phyloP scores from a whole-genome alignment of 352 stramenopile genomes.

The Phytophthora fragariae region DNA sequence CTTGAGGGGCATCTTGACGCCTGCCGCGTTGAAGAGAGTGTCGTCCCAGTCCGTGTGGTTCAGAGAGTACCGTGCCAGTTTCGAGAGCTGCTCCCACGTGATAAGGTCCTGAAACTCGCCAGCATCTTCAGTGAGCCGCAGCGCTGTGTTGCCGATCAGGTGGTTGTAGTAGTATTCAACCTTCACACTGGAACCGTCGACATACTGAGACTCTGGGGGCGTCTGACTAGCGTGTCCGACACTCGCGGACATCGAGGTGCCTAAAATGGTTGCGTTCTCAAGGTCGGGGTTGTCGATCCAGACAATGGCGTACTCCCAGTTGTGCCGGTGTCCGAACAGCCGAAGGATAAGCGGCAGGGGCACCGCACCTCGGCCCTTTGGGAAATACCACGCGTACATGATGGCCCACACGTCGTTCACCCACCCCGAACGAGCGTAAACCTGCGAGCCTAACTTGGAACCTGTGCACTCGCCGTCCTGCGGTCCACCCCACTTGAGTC shows the following conservation, averaged over 20 bases:
- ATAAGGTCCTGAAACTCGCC: slow-evolving; percentile 39
- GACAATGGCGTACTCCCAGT: slow-evolving; percentile 55
- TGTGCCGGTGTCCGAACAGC: slow-evolving; percentile 46
- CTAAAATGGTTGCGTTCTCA: slow-evolving; percentile 30
- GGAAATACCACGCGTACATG: slow-evolving; percentile 42
- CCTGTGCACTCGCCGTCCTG: slow-evolving; percentile 36
- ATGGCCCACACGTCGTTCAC: slow-evolving; percentile 36
- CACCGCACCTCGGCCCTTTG: slow-evolving; percentile 24
- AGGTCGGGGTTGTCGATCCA: slow-evolving; percentile 33
- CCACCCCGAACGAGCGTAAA: slow-evolving; percentile 35
- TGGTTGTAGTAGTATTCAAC: slow-evolving; percentile 38
- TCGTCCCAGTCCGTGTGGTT: slow-evolving; percentile 38
- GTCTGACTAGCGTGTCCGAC: slow-evolving; percentile 16
- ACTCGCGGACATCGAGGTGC: slow-evolving; percentile 35
- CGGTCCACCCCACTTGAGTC: slow-evolving; percentile 34
- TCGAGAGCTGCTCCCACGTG: slow-evolving; percentile 34
- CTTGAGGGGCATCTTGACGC: slow-evolving; percentile 33
- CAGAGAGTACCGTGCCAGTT: slow-evolving; percentile 29
- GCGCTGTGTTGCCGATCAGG: slow-evolving; percentile 29
- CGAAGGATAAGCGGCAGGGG: slow-evolving; percentile 18
- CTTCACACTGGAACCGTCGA: slow-evolving; percentile 31
- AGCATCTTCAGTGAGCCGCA: slow-evolving; percentile 28
- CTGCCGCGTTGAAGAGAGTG: slow-evolving; percentile 19
- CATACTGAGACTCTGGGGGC: slow-evolving; percentile 11
- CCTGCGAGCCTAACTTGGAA: slow-evolving; percentile 35